Evolutionary conservation across 805 yeast species (phyloP).

Genomic region (Yarrowia sp.): DNA sequence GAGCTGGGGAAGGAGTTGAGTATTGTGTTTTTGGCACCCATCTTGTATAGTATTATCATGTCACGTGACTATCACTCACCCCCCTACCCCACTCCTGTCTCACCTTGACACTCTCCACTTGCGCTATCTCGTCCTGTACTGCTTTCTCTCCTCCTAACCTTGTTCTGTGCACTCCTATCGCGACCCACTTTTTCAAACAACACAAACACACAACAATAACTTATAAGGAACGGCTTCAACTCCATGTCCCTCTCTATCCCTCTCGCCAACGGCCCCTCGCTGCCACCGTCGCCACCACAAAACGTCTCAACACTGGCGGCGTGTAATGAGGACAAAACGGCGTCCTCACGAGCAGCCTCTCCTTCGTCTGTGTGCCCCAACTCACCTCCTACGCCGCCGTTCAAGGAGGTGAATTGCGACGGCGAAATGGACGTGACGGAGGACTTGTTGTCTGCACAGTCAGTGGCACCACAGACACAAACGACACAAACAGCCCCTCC

Average conservation of each 20-base stretch:
- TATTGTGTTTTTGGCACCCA: no score
- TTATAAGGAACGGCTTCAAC: not conserved
- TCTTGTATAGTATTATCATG: no score
- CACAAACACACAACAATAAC: not conserved
- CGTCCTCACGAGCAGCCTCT: not conserved
- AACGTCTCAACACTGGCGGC: not conserved
- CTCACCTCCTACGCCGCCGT: constrained; percentile 22
- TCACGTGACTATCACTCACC: not conserved
- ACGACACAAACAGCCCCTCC: not conserved
- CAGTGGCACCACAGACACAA: not conserved
- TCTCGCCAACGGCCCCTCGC: not conserved
- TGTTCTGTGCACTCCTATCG: constrained; percentile 4
- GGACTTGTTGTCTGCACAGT: not conserved
- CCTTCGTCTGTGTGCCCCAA: constrained; percentile 18
- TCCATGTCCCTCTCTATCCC: constrained; percentile 19
- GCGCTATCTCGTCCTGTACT: constrained; percentile 20
- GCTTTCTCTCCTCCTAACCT: constrained; percentile 22
- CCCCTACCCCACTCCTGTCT: not conserved
- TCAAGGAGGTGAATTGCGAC: not conserved
- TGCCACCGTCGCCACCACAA: constrained; percentile 17
- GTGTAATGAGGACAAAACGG: not conserved
- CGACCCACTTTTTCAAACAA: not conserved
- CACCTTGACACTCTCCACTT: not conserved
- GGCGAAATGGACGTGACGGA: not conserved
- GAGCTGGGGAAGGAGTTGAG: no score